These are phyloP conservation scores for Phylloporus sp. DNA, from an alignment of 768 basidiomycete species.

Conservation along the genomic window DNA sequence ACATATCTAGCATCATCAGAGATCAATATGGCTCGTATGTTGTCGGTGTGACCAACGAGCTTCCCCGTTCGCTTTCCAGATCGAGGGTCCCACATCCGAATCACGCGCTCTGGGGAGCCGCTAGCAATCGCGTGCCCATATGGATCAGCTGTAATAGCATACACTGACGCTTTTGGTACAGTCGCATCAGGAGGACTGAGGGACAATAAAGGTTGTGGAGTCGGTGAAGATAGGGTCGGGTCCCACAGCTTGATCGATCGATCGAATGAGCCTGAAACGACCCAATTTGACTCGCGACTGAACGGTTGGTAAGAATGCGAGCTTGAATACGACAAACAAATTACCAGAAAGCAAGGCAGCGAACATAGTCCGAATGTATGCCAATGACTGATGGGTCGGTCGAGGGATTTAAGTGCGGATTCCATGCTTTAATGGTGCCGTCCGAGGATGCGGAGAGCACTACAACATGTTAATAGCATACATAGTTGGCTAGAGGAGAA, in stretches of 20 bases:
- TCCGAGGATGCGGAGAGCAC: slow-evolving; percentile 95
- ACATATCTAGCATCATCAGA: slow-evolving; percentile 92
- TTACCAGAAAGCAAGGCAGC: slow-evolving; percentile 73
- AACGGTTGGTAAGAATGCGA: slow-evolving; percentile 9
- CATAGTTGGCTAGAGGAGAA: neutral
- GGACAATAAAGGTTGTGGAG: slow-evolving; percentile 55
- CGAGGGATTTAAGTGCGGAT: slow-evolving; percentile 62
- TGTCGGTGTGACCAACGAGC: slow-evolving; percentile 95
- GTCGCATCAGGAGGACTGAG: slow-evolving; percentile 64
- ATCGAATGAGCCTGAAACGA: slow-evolving; percentile 94
- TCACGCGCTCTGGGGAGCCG: slow-evolving; percentile 87
- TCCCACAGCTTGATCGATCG: slow-evolving; percentile 95
- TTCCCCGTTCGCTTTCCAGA: slow-evolving; percentile 77
- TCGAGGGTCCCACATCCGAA: slow-evolving; percentile 92
- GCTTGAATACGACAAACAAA: slow-evolving; percentile 2
- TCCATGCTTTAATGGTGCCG: slow-evolving; percentile 92
- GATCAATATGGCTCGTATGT: slow-evolving; percentile 84
- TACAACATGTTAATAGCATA: slow-evolving; percentile 22
- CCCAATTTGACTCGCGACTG: slow-evolving; percentile 79
- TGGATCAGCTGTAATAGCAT: slow-evolving; percentile 76
- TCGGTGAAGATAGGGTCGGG: slow-evolving; percentile 42
- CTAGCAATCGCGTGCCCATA: slow-evolving; percentile 80
- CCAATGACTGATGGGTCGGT: slow-evolving; percentile 68
- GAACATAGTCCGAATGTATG: slow-evolving; percentile 80
- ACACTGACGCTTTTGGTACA: slow-evolving; percentile 67